Percentiles rank a stretch among this genome's conserved stretches.
Evolutionary conservation across 139 green algal species (phyloP).

Genomic region (Closterium sp.): DNA sequence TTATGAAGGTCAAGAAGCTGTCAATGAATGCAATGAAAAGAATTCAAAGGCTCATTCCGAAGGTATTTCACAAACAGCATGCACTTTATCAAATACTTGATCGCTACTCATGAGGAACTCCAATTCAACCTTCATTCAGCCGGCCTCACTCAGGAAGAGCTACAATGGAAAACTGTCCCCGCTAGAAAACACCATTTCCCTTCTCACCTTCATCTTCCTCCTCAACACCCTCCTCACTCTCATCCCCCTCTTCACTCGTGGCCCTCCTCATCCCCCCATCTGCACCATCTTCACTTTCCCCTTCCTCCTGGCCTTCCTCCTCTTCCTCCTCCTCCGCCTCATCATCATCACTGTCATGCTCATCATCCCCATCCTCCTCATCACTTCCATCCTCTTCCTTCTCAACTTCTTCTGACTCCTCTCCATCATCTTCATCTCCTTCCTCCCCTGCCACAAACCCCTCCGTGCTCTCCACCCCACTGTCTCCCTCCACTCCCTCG

Average conservation of each 20-base stretch:
- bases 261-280: not conserved
- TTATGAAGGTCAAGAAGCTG: too few relatives aligned
- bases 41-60: too few relatives aligned
- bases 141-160: too few relatives aligned
- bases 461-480: not conserved
- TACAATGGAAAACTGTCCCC: too few relatives aligned
- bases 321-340: not conserved
- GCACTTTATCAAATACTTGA: too few relatives aligned
- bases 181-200: too few relatives aligned
- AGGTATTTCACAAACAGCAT: too few relatives aligned
- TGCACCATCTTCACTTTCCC: not conserved
- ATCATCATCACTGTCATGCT: not conserved
- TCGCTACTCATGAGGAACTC: too few relatives aligned
- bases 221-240: not conserved
- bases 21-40: too few relatives aligned
- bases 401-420: not conserved
- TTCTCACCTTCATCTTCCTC: too few relatives aligned
- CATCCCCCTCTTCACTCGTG: not conserved
- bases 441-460: too few relatives aligned
- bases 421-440: not conserved
- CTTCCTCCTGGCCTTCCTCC: not conserved
- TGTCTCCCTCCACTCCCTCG: not conserved
- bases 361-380: not conserved
- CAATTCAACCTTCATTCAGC: too few relatives aligned
- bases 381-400: not conserved